Percentiles rank a stretch among this genome's conserved stretches.
Evolutionary conservation across 2,329 filamentous ascomycete species (phyloP).

Genomic region (Leptographium flavum): DNA sequence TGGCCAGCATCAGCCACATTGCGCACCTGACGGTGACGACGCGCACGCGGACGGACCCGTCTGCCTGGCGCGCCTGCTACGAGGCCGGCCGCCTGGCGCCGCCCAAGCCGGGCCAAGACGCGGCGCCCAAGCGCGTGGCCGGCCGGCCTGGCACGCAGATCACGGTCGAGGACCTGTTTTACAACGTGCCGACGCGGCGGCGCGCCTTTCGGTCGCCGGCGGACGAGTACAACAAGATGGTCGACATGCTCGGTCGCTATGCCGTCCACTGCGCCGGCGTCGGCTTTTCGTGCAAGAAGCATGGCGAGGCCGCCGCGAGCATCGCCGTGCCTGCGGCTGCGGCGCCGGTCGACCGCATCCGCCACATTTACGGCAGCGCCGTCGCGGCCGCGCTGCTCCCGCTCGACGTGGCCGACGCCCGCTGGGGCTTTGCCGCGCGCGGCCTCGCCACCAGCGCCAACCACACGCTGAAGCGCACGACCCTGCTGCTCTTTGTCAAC

Average conservation of each 20-base stretch:
- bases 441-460: slow-evolving; percentile 87
- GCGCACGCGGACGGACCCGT: slow-evolving; percentile 73
- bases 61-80: slow-evolving; percentile 85
- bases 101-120: slow-evolving; percentile 72
- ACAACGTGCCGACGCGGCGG: slow-evolving; percentile 81
- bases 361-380: slow-evolving; percentile 71
- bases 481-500: slow-evolving; percentile 86
- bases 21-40: slow-evolving; percentile 92
- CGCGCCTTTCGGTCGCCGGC: slow-evolving; percentile 81
- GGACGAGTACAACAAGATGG: slow-evolving; percentile 95
- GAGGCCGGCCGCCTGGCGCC: slow-evolving; percentile 68
- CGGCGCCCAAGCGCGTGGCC: slow-evolving; percentile 76
- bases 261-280: slow-evolving; percentile 85
- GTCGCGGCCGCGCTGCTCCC: slow-evolving; percentile 82
- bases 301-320: slow-evolving; percentile 72
- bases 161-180: slow-evolving; percentile 92
- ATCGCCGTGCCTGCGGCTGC: slow-evolving; percentile 66
- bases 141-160: slow-evolving; percentile 88
- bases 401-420: slow-evolving; percentile 55
- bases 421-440: slow-evolving; percentile 71
- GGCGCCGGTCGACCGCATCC: slow-evolving; percentile 66
- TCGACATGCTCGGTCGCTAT: slow-evolving; percentile 87
- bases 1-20: slow-evolving; percentile 97
- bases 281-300: slow-evolving; percentile 92
- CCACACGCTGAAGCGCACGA: slow-evolving; percentile 82